Evolutionary conservation across 202 grass and related monocot species (phyloP).

Genomic region (Zizania palustris): DNA sequence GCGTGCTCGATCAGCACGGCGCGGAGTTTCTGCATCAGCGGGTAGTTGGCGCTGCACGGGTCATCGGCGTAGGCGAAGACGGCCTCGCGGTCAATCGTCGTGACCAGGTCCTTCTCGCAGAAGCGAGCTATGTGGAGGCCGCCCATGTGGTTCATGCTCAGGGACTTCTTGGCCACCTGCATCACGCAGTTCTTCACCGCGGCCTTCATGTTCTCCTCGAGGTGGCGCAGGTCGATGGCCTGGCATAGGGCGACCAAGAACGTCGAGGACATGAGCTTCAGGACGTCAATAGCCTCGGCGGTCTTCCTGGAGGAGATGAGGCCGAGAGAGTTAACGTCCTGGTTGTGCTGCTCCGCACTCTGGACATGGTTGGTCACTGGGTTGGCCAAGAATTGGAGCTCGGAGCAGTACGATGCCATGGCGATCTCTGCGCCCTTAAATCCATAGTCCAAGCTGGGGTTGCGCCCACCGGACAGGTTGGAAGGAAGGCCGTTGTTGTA

Average conservation of each 20-base stretch:
- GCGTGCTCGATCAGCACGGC: conserved; percentile 76
- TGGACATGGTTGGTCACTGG: conserved; percentile 91
- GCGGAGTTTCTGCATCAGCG: conserved; percentile 79
- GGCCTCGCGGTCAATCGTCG: conserved; percentile 75
- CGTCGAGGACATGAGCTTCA: conserved; percentile 88
- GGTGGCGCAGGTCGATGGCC: conserved; percentile 81
- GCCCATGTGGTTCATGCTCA: conserved; percentile 59
- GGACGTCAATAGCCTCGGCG: conserved; percentile 71
- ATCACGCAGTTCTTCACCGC: conserved; percentile 74
- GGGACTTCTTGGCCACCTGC: conserved; percentile 72
- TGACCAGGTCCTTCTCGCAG: conserved; percentile 75
- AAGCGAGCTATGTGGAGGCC: conserved; percentile 75
- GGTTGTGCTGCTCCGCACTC: conserved; percentile 95
- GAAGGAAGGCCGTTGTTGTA: conserved; percentile 92
- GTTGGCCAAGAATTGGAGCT: conserved; percentile 83
- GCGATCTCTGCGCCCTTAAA: conserved; percentile 89
- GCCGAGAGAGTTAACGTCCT: conserved; percentile 87
- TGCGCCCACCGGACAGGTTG: conserved; percentile 82
- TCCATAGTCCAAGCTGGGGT: conserved; percentile 87
- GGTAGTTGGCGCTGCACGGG: conserved; percentile 76
- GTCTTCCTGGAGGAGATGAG: conserved; percentile 90
- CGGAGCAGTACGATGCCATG: conserved; percentile 91
- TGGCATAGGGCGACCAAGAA: conserved; percentile 84
- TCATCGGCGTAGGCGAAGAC: conserved; percentile 86
- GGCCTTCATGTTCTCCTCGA: conserved; percentile 85